Evolutionary conservation across 2,329 filamentous ascomycete species (phyloP).

Genomic region (Aspergillus nomiae): DNA sequence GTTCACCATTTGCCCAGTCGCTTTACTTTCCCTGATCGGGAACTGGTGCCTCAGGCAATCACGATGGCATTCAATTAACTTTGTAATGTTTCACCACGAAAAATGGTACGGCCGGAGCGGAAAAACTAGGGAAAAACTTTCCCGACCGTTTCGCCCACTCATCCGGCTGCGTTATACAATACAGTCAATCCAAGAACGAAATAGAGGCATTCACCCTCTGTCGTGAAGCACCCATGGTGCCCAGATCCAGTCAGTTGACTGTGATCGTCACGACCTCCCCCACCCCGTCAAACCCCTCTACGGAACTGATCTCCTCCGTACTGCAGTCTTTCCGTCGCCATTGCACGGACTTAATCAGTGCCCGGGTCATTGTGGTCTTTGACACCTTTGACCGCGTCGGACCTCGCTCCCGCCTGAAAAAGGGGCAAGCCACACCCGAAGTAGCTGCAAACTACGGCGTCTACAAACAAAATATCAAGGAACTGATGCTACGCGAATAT

Average conservation of each 20-base stretch:
- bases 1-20: too few species aligned
- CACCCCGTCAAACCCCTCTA: constrained; percentile 7
- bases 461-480: constrained; percentile 3
- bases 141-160: not conserved
- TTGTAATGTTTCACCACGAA: not conserved
- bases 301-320: constrained; percentile 9
- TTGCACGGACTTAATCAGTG: constrained; percentile 2
- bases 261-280: constrained; percentile 15
- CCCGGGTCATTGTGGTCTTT: constrained; percentile 13
- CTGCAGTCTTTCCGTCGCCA: constrained; percentile 8
- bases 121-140: not conserved
- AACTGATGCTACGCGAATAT: not conserved
- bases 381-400: constrained; percentile 12
- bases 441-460: not conserved
- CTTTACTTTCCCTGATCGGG: too few species aligned
- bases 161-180: not conserved
- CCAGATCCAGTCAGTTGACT: constrained; percentile 7
- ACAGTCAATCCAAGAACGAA: not conserved
- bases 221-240: constrained; percentile 1
- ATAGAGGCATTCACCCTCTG: not conserved
- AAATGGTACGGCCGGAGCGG: not conserved
- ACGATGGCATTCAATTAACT: too few species aligned
- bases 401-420: constrained; percentile 4
- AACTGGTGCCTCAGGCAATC: too few species aligned
- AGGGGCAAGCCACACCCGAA: constrained; percentile 6